Evolutionary conservation across 768 basidiomycete species (phyloP), one percentile per base, ranked within the genome.

Genomic region (Postia placenta): DNA sequence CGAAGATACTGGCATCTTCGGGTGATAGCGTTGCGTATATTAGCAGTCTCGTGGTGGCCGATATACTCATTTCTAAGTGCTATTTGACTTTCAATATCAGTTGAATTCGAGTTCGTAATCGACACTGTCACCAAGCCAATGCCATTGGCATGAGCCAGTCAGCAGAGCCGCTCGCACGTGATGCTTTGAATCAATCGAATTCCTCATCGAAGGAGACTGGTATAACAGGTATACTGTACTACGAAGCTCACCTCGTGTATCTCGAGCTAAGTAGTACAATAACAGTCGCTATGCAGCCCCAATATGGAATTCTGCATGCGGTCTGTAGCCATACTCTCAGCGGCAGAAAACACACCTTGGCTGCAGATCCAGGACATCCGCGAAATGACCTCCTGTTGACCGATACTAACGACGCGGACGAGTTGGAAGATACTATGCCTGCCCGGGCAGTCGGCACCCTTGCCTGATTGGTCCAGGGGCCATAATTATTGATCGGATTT

Each of bases 1-100:
- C 46, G 37, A 17, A 41, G 3, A 24, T 20, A 12, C 38, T 15
- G 9, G 22, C 39, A 6, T 20, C 4, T 6, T 53, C 52, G 3
- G 39, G 33, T 7, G 33, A 22, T 11, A 53, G 5, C 20, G 33
- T 11, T 5, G 52, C 55, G 30, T 53, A 44, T 14, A 22, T 17
- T 43, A 11, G 47, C 35, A 12, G 17, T 14, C n/a, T n/a, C n/a
- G n/a, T 39, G 12, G 9, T 39, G 12, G 38, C 7, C 20, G 15
- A 7, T 6, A 39, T 39, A 22, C 9, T 39, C 38, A 39, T 39
- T 9, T 39, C 20, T 6, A 14, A 22, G 7, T 39, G 12, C 9
- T n/a, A 22, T 39, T 14, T 9, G 7, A 22, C 9, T 39, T 39
- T 42, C 24, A 22, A 39, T 22, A 5, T 25, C 9, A 6, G 38